phyloP scores from a whole-genome alignment of 2,329 filamentous ascomycete species.

The Pestalotiopsis sp. region DNA sequence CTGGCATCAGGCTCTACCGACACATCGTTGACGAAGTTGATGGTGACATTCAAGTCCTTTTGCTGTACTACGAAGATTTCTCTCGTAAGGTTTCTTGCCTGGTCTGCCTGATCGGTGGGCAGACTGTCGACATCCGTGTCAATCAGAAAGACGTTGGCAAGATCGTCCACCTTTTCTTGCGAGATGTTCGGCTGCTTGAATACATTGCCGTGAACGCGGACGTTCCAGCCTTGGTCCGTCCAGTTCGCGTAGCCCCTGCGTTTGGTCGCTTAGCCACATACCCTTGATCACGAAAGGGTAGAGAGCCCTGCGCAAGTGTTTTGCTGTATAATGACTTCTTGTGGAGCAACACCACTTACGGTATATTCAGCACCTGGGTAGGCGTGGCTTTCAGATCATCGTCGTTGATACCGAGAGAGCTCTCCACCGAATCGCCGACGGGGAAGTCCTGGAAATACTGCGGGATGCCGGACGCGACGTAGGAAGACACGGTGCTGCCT shows the following conservation, averaged over 20 bases:
- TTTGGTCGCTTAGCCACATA: slow-evolving; percentile 26
- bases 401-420: slow-evolving; percentile 59
- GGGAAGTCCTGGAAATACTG: slow-evolving; percentile 69
- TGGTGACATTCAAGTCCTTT: slow-evolving; percentile 59
- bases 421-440: slow-evolving; percentile 59
- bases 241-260: slow-evolving; percentile 65
- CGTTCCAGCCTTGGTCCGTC: slow-evolving; percentile 75
- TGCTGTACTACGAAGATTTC: slow-evolving; percentile 78
- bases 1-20: slow-evolving; percentile 51
- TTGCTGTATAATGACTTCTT: not conserved
- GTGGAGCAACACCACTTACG: slow-evolving; percentile 36
- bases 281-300: not conserved
- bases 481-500: slow-evolving; percentile 57
- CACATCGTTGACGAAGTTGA: slow-evolving; percentile 53
- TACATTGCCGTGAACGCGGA: slow-evolving; percentile 77
- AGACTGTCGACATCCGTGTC: slow-evolving; percentile 62
- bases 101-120: slow-evolving; percentile 56
- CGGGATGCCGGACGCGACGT: slow-evolving; percentile 63
- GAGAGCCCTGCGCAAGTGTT: slow-evolving; percentile 6
- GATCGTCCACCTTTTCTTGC: slow-evolving; percentile 62
- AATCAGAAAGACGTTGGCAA: slow-evolving; percentile 71
- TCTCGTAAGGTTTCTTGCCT: slow-evolving; percentile 72
- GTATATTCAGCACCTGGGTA: slow-evolving; percentile 70
- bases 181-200: slow-evolving; percentile 75
- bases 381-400: slow-evolving; percentile 61